Base-by-base conservation (phyloP, 1,284 basidiomycete species). In the Sanghuangporus baumii region DNA sequence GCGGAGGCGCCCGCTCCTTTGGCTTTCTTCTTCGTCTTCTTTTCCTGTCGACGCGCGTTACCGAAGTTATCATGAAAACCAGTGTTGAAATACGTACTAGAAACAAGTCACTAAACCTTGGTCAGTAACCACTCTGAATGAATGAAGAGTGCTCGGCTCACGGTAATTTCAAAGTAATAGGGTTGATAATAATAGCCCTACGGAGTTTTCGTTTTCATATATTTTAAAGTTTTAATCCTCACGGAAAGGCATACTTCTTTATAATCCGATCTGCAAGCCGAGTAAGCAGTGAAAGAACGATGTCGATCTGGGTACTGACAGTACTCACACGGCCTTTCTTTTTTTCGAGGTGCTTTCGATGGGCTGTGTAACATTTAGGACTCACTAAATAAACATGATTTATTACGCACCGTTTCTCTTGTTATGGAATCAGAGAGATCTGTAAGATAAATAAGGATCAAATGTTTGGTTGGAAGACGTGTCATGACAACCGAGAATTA, bases 401-500 rank as follows among this genome's bases (percentile, higher is more conserved):
- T 57, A 4, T 18, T 41, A 41, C 54, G 18, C n/a, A 61, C 60
- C 36, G 55, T 40, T 16, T 57, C 60, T 61, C 60, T 61, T n/a
- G 16, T 7, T n/a, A 50, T 36, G 8, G 20, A 16, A 41, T 61
- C 16, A 61, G 59, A 11, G 20, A 31, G 6, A 8, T 16, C 16
- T 20, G 34, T n/a, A 18, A 55, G 16, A 34, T 14, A 31, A 26
- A 40, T 34, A 36, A 36, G 31, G 16, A 12, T 36, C 60, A 50
- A 43, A 61, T 55, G 38, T 57, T 37, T 50, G 52, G 8, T 54
- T 37, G 6, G 16, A n/a, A 54, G 14, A 54, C 52, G 52, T 34
- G 52, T 54, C 52, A 37, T 31, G 26, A 31, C 26, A 4, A 31
- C 26, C 26, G 26, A 31, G 5, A 31, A 31, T 31, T 31, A 23